phyloP scores from a whole-genome alignment of 768 basidiomycete genomes.

The Leccinum ochraceum region DNA sequence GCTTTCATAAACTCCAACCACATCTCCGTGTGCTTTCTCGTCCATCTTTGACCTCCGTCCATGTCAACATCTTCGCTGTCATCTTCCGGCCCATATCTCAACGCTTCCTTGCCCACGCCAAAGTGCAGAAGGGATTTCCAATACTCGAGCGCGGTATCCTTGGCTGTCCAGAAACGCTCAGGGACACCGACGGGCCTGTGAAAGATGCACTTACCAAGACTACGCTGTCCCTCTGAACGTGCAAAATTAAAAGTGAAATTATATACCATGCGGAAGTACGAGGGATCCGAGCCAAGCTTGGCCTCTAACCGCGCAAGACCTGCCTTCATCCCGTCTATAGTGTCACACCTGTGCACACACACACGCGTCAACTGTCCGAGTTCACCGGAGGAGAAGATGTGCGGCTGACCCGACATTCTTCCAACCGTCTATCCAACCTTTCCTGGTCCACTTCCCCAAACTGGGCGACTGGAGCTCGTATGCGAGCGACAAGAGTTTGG shows the following conservation, averaged over 20 bases:
- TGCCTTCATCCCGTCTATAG: constrained; percentile 58
- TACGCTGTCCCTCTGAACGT: constrained; percentile 72
- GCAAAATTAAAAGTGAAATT: constrained; percentile 81
- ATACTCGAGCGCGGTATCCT: constrained; percentile 73
- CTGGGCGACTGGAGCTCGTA: constrained; percentile 76
- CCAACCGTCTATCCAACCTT: constrained; percentile 84
- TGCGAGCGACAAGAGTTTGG: constrained; percentile 72
- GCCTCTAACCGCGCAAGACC: constrained; percentile 54
- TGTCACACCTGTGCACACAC: constrained; percentile 54
- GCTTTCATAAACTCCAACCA: constrained; percentile 78
- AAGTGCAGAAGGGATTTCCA: constrained; percentile 78
- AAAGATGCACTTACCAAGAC: constrained; percentile 55
- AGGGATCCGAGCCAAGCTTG: constrained; percentile 61
- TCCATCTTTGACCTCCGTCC: constrained; percentile 54
- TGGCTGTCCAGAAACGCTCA: constrained; percentile 37
- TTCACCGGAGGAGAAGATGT: neutral
- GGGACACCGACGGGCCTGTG: neutral
- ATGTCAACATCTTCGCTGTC: constrained; percentile 52
- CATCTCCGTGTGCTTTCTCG: constrained; percentile 58
- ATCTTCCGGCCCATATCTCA: constrained; percentile 44
- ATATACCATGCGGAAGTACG: constrained; percentile 80
- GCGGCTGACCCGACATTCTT: constrained; percentile 61
- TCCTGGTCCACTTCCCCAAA: constrained; percentile 69
- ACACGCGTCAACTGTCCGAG: constrained; percentile 7
- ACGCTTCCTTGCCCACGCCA: constrained; percentile 66